Percentiles rank a stretch among this genome's conserved stretches.
phyloP scores from a whole-genome alignment of 2,329 filamentous ascomycete species.

The Aaosphaeria arxii region DNA sequence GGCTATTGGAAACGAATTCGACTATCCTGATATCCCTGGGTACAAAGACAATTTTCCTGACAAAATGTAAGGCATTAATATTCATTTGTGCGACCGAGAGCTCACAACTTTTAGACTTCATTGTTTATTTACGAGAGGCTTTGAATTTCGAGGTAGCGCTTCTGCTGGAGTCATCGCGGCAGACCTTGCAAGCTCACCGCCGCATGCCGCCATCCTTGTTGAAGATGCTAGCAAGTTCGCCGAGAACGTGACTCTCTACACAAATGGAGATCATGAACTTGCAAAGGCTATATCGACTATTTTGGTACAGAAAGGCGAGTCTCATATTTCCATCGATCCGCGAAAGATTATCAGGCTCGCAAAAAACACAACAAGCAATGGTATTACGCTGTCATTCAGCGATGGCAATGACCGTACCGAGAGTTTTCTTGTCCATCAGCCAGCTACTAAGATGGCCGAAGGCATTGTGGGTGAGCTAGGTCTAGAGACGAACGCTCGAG shows the following conservation, averaged over 20 bases:
- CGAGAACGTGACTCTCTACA: slow-evolving; percentile 50
- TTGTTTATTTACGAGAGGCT: slow-evolving; percentile 10
- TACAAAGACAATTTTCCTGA: slow-evolving; percentile 50
- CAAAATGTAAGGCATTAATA: slow-evolving; percentile 44
- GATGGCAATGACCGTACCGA: slow-evolving; percentile 30
- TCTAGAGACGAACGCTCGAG: slow-evolving; percentile 39
- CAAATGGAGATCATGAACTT: slow-evolving; percentile 43
- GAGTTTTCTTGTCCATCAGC: slow-evolving; percentile 8
- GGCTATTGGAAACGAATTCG: slow-evolving; percentile 51
- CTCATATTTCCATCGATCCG: slow-evolving; percentile 38
- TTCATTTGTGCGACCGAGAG: not conserved
- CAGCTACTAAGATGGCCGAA: slow-evolving; percentile 30
- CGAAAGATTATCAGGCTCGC: slow-evolving; percentile 26
- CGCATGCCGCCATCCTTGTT: slow-evolving; percentile 35
- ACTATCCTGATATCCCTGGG: slow-evolving; percentile 48
- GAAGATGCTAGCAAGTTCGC: slow-evolving; percentile 46
- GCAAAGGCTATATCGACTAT: slow-evolving; percentile 7
- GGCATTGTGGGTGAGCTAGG: slow-evolving; percentile 45
- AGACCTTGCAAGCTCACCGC: slow-evolving; percentile 5
- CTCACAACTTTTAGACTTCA: slow-evolving; percentile 3
- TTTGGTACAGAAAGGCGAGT: not conserved
- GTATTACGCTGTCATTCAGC: slow-evolving; percentile 39
- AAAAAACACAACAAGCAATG: slow-evolving; percentile 16
- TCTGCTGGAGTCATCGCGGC: slow-evolving; percentile 7
- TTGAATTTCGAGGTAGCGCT: slow-evolving; percentile 1